These are phyloP conservation scores for Venustampulla echinocandica DNA, from an alignment of 495 filamentous ascomycete species.

Conservation along the genomic window DNA sequence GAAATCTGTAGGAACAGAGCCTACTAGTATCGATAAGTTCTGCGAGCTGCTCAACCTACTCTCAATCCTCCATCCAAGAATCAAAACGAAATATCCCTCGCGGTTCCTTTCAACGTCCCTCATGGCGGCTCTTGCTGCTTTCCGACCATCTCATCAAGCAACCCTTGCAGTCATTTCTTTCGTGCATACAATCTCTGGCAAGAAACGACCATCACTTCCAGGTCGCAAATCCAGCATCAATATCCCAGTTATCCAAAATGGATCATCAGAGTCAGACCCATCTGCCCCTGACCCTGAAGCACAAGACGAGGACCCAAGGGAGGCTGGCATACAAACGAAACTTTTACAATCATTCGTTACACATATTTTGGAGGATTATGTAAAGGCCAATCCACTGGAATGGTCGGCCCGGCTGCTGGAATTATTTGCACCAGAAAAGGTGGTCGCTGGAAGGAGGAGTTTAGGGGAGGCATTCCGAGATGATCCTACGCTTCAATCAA, in stretches of 20 bases:
- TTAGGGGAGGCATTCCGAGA: conserved; percentile 52
- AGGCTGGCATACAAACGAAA: conserved; percentile 53
- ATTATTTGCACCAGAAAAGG: conserved; percentile 52
- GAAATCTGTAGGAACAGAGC: conserved; percentile 3
- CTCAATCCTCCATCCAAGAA: conserved; percentile 73
- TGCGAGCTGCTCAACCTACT: conserved; percentile 72
- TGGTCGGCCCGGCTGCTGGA: conserved; percentile 74
- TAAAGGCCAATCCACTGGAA: conserved; percentile 54
- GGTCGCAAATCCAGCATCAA: conserved; percentile 48
- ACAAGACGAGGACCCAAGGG: conserved; percentile 48
- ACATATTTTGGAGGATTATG: conserved; percentile 74
- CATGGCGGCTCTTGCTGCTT: conserved; percentile 63
- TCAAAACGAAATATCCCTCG: conserved; percentile 84
- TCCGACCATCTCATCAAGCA: conserved; percentile 54
- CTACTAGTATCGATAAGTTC: conserved; percentile 46
- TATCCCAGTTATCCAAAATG: conserved; percentile 8
- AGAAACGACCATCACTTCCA: conserved; percentile 65
- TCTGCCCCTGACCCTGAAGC: conserved; percentile 76
- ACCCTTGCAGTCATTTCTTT: conserved; percentile 69
- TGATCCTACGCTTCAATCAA: conserved; percentile 51
- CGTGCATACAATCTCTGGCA: conserved; percentile 62
- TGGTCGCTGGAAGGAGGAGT: conserved; percentile 48
- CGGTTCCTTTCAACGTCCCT: conserved; percentile 88
- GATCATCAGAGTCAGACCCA: conserved; percentile 17
- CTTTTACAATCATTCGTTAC: conserved; percentile 81